phyloP scores from a whole-genome alignment of 2,329 filamentous ascomycete species.

The Chrysoporthe austroafricana region DNA sequence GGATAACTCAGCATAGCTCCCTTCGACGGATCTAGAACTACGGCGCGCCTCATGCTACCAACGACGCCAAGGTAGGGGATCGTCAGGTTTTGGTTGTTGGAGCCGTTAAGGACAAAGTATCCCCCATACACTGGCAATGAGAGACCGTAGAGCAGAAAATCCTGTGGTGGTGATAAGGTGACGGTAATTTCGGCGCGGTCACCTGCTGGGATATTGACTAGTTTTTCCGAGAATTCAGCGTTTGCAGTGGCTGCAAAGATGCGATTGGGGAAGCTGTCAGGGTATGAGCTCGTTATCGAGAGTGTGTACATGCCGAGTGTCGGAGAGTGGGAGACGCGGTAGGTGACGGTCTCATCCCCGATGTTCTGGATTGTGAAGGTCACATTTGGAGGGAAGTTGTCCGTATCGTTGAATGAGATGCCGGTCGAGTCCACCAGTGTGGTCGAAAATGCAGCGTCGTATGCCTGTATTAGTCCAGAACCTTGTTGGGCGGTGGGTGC shows the following conservation, averaged over 20 bases:
- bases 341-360: conserved; percentile 41
- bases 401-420: conserved; percentile 50
- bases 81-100: conserved; percentile 41
- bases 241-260: conserved; percentile 27
- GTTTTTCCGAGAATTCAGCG: conserved; percentile 29
- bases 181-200: conserved; percentile 35
- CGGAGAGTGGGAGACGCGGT: conserved; percentile 41
- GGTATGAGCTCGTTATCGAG: not conserved
- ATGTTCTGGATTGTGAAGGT: conserved; percentile 46
- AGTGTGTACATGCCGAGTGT: conserved; percentile 45
- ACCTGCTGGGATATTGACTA: conserved; percentile 37
- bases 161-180: conserved; percentile 34
- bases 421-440: conserved; percentile 42
- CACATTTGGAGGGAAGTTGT: conserved; percentile 38
- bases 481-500: conserved; percentile 48
- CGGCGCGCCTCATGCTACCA: conserved; percentile 34
- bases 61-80: conserved; percentile 46
- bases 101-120: conserved; percentile 45
- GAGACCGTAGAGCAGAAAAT: conserved; percentile 33
- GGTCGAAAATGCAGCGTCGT: conserved; percentile 44
- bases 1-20: conserved; percentile 27
- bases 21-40: conserved; percentile 26
- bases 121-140: conserved; percentile 49
- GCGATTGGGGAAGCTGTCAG: conserved; percentile 14
- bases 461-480: conserved; percentile 47